Evolutionary conservation across 2,329 filamentous ascomycete species (phyloP).

Genomic region (Trichoderma endophyticum): DNA sequence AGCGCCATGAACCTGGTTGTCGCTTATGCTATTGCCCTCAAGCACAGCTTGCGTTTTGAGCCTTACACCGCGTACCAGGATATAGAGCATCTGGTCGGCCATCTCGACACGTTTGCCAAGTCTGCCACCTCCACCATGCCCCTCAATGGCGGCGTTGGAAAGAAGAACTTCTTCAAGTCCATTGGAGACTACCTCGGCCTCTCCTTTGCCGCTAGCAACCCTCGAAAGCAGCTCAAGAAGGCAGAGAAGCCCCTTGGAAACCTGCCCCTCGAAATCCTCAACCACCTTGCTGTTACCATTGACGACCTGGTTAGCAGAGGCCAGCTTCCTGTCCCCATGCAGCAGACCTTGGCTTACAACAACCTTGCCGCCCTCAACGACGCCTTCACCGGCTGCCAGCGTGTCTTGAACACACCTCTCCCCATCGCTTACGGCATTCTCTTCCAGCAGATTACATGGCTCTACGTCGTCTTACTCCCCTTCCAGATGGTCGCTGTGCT

Average conservation of each 20-base stretch:
- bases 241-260: slow-evolving; percentile 73
- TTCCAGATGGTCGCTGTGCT: slow-evolving; percentile 71
- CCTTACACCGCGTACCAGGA: slow-evolving; percentile 76
- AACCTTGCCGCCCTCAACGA: slow-evolving; percentile 66
- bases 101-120: slow-evolving; percentile 73
- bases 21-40: slow-evolving; percentile 72
- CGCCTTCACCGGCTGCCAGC: slow-evolving; percentile 67
- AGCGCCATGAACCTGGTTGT: slow-evolving; percentile 74
- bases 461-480: slow-evolving; percentile 76
- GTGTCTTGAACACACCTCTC: slow-evolving; percentile 77
- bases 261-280: slow-evolving; percentile 77
- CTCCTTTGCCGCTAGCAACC: slow-evolving; percentile 73
- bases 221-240: slow-evolving; percentile 71
- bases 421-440: slow-evolving; percentile 81
- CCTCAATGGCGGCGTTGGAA: slow-evolving; percentile 31
- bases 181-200: slow-evolving; percentile 72
- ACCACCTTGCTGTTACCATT: slow-evolving; percentile 65
- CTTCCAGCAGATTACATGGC: slow-evolving; percentile 79
- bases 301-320: slow-evolving; percentile 57
- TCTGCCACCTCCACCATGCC: slow-evolving; percentile 44
- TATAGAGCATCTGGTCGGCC: slow-evolving; percentile 63
- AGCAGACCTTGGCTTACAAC: slow-evolving; percentile 60
- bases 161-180: slow-evolving; percentile 57
- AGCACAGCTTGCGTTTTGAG: slow-evolving; percentile 81
- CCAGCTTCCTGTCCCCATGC: slow-evolving; percentile 54